Evolutionary conservation across 768 basidiomycete genomes (phyloP), one percentile per base, ranked within the genome.

Genomic region (Xanthoconium purpureum): DNA sequence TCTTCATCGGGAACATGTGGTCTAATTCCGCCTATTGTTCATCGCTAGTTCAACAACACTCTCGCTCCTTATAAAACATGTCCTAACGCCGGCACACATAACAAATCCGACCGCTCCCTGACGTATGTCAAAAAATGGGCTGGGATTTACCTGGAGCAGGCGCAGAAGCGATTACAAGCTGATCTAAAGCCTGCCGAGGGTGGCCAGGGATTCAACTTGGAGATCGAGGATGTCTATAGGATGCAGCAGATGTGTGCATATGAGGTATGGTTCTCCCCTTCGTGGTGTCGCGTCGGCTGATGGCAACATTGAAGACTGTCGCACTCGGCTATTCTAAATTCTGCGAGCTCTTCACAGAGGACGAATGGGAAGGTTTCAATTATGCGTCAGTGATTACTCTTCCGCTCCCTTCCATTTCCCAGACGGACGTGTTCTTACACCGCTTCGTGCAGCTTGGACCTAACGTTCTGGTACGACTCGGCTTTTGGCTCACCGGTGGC

Each of bases 281-380:
- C 24, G 5, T 1, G 9, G 1, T 39, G 15, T 32, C 0, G 15
- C 20, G 7, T 37, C 9, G n/a, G 35, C 52, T 57, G 43, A 63
- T 18, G 35, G n/a, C 7, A n/a, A 30, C 42, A 6, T 18, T 36
- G 13, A 52, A 91, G 89, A 94, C 95, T 17, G 95, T 96, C 44
- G 89, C 92, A 0, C 78, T 96, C 12, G 94, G 92, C 10, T 95
- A 92, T 67, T 94, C 91, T 15, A 87, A 85, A 60, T 98, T 95
- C 74, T 98, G 94, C 60, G 84, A 86, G 53, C 75, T 97, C 3
- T 98, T 98, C 72, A 93, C 91, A 0, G 80, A 88, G 63, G 85
- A 91, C 43, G 94, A 97, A 71, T 98, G 94, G 94, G 87, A 90
- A 67, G 92, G 92, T 0, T 96, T 94, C 69, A 82, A 91, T 68